These are phyloP conservation scores for Lojkania enalia DNA, from an alignment of 2,329 filamentous ascomycete species.

Conservation along the genomic window DNA sequence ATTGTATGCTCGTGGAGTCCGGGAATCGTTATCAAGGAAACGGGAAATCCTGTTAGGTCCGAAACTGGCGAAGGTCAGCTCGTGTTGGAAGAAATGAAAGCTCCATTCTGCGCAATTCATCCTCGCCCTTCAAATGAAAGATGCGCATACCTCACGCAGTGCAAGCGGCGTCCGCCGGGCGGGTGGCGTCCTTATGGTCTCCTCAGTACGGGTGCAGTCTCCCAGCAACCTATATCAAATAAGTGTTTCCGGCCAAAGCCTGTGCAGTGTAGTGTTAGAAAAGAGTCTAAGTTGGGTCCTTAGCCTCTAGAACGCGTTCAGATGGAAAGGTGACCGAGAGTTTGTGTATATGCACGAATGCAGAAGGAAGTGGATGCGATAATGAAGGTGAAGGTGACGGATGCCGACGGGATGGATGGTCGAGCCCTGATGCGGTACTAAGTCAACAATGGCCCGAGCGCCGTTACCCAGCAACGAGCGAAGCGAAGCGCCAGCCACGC, in stretches of 20 bases:
- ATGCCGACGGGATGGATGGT: constrained; percentile 22
- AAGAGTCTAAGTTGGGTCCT: background rate
- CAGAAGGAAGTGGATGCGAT: constrained; percentile 15
- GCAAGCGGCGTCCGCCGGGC: constrained; percentile 82
- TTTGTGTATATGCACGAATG: constrained; percentile 26
- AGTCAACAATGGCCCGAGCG: constrained; percentile 30
- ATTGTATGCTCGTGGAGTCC: constrained; percentile 71
- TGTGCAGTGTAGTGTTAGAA: constrained; percentile 11
- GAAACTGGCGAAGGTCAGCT: constrained; percentile 35
- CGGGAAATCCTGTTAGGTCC: constrained; percentile 42
- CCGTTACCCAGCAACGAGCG: constrained; percentile 35
- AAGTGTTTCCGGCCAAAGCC: constrained; percentile 40
- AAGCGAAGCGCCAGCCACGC: background rate
- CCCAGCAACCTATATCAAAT: constrained; percentile 43
- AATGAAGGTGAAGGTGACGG: constrained; percentile 15
- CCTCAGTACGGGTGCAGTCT: constrained; percentile 49
- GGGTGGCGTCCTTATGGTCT: constrained; percentile 51
- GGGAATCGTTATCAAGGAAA: constrained; percentile 49
- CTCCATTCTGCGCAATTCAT: too few relatives aligned
- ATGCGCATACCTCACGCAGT: constrained; percentile 74
- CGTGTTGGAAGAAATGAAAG: background rate
- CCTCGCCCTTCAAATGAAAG: background rate
- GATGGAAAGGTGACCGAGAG: background rate
- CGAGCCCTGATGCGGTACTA: constrained; percentile 25
- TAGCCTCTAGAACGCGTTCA: background rate